Evolutionary conservation across 441 rosid species (phyloP), one percentile per base, ranked within the genome.

Genomic region (Dalechampia spathulata): DNA sequence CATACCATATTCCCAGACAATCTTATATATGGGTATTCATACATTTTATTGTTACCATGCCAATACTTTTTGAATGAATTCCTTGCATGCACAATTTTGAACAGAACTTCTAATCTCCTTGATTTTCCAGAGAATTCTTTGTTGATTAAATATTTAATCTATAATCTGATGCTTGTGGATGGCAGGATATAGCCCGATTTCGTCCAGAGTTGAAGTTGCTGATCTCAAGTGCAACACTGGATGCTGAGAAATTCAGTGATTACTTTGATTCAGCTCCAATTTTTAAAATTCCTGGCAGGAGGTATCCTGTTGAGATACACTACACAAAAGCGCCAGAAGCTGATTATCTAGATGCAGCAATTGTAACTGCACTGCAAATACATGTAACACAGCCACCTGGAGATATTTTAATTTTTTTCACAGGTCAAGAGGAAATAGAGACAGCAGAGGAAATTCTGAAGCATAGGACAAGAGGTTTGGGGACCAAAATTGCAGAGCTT

Each of bases 381-480:
- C 97, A 94, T 74, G 95, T 86, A 68, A 77, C 77, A 48, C 82
- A 86, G 70, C 62, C 91, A 32, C 61, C 88, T 61, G 99, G 99
- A 57, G 99, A 94, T 78, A 80, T 94, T 76, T 75, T 93, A 73
- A 79, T 93, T 38, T 93, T 93, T 58, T 52, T 93, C 41, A 90
- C 99, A 37, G 97, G 97, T 70, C 97, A 94, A 71, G 94, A 94
- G 63, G 99, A 93, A 83, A 93, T 93, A 59, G 99, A 94, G 78
- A 70, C 96, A n/a, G 95, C 93, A 14, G 97, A 94, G 64, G 96
- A 90, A 77, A 86, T 76, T 64, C 70, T 94, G 77, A 94, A 87
- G 78, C 91, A 83, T 16, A 79, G 97, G 72, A 83, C 83, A 49
- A 83, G 84, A 75, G 94, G 91, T 34, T 68, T 85, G 68, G 97